Conservation (phyloP, 768 basidiomycete species). For the Termitomyces titanicus region DNA sequence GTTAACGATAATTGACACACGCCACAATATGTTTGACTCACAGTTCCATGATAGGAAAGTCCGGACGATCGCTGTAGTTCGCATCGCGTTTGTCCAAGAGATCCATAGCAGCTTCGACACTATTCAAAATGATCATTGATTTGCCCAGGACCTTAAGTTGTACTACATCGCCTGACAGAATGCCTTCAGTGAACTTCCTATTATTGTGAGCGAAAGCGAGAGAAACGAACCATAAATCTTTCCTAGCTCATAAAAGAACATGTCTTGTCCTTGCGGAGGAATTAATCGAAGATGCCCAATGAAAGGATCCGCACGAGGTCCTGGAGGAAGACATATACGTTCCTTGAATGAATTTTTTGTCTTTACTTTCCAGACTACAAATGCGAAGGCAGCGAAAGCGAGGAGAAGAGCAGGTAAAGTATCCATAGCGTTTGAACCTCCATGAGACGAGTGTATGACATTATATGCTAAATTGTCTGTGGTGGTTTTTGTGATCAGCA, state of each 20-base stretch:
- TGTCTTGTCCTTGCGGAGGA: constrained; percentile 21
- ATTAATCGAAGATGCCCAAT: constrained; percentile 32
- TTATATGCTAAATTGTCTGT: too few species aligned
- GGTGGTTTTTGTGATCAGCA: too few species aligned
- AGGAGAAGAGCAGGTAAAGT: too few species aligned
- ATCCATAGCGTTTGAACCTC: too few species aligned
- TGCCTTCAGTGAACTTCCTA: too few species aligned
- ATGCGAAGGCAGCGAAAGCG: background rate
- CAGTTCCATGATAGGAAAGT: constrained; percentile 14
- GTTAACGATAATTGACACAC: background rate
- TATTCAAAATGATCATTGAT: constrained; percentile 20
- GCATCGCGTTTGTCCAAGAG: constrained; percentile 14
- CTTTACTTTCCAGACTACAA: background rate
- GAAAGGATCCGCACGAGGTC: constrained; percentile 32
- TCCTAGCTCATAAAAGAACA: constrained; percentile 25
- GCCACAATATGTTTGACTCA: too few species aligned
- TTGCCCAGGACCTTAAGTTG: too few species aligned
- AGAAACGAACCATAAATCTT: constrained; percentile 28
- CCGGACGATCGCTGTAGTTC: constrained; percentile 21
- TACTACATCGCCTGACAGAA: background rate
- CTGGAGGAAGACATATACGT: constrained; percentile 21
- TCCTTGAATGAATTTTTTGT: too few species aligned
- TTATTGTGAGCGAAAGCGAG: too few species aligned
- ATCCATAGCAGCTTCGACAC: too few species aligned
- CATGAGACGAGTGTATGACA: too few species aligned